These are phyloP conservation scores for Coemansia sp. DNA, from an alignment of 192 early-diverging fungal genomes.

Conservation along the genomic window DNA sequence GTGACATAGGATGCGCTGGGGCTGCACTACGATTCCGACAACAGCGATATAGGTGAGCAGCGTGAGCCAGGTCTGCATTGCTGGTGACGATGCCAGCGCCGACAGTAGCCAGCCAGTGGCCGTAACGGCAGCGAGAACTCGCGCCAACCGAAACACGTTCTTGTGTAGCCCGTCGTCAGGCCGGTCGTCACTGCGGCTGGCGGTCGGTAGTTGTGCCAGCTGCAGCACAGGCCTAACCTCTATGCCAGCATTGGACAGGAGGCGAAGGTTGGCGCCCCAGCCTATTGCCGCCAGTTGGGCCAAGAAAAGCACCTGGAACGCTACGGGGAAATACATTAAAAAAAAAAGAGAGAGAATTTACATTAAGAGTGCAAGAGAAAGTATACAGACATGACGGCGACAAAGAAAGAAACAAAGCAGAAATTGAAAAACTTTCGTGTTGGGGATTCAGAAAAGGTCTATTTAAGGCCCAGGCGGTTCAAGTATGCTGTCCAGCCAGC, in stretches of 20 bases:
- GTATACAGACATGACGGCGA: background rate
- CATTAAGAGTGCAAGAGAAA: background rate
- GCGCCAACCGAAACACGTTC: slow-evolving; percentile 23
- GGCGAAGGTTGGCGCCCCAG: slow-evolving; percentile 44
- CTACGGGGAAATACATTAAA: slow-evolving; percentile 40
- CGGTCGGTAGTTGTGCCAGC: slow-evolving; percentile 18
- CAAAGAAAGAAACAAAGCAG: background rate
- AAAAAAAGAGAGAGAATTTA: background rate
- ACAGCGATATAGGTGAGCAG: slow-evolving; percentile 37
- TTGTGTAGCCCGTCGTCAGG: slow-evolving; percentile 15
- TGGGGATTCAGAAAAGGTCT: background rate
- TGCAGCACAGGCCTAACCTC: slow-evolving; percentile 36
- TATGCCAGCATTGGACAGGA: slow-evolving; percentile 34
- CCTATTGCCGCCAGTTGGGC: slow-evolving; percentile 36
- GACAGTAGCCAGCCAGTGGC: slow-evolving; percentile 31
- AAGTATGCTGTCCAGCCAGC: slow-evolving; percentile 98
- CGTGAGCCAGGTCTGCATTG: slow-evolving; percentile 18
- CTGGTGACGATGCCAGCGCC: slow-evolving; percentile 5
- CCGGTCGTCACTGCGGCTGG: background rate
- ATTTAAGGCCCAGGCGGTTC: slow-evolving; percentile 34
- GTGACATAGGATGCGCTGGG: slow-evolving; percentile 33
- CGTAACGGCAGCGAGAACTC: slow-evolving; percentile 13
- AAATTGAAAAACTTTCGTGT: background rate
- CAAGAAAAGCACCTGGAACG: slow-evolving; percentile 49
- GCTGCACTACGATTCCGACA: slow-evolving; percentile 19